A percentile compares a stretch with the other conserved stretches of the same genome.
Evolutionary conservation across 805 yeast genomes (phyloP).

Genomic region (Debaryomyces prosopidis): DNA sequence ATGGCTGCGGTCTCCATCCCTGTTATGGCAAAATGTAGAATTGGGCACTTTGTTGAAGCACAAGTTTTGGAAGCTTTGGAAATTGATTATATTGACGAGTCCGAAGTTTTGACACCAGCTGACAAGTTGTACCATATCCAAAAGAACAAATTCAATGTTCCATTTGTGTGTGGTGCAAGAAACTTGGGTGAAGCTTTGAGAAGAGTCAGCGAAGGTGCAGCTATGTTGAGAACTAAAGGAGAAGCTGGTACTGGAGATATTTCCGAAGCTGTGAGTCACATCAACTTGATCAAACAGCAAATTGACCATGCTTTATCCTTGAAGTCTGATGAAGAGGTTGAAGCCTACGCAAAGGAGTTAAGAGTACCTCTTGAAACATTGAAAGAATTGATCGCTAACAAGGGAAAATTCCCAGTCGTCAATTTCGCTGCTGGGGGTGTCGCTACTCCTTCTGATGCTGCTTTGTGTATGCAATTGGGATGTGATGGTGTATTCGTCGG

Average conservation of each 20-base stretch:
- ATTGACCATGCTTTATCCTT: slow-evolving; percentile 46
- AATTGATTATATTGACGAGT: slow-evolving; percentile 80
- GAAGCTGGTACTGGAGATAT: slow-evolving; percentile 91
- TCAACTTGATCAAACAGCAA: slow-evolving; percentile 57
- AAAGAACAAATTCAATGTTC: slow-evolving; percentile 62
- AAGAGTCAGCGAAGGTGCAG: slow-evolving; percentile 80
- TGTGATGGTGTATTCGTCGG: slow-evolving; percentile 37
- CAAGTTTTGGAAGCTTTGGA: slow-evolving; percentile 71
- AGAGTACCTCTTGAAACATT: slow-evolving; percentile 62
- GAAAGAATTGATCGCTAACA: slow-evolving; percentile 45
- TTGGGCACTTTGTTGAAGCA: slow-evolving; percentile 83
- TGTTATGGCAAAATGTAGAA: slow-evolving; percentile 85
- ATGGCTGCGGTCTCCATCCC: slow-evolving; percentile 71
- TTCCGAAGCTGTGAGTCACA: slow-evolving; percentile 78
- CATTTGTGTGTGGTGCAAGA: slow-evolving; percentile 84
- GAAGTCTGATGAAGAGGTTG: slow-evolving; percentile 46
- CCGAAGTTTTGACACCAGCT: slow-evolving; percentile 83
- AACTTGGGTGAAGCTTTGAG: slow-evolving; percentile 81
- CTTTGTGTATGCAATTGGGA: slow-evolving; percentile 59
- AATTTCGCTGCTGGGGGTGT: slow-evolving; percentile 89
- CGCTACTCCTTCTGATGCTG: slow-evolving; percentile 88
- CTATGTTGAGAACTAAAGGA: slow-evolving; percentile 85
- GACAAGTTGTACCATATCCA: slow-evolving; percentile 66
- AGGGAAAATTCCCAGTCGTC: slow-evolving; percentile 74
- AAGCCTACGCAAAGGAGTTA: slow-evolving; percentile 51